Evolutionary conservation across 2,329 filamentous ascomycete species (phyloP).

Genomic region (Penicillium sp.): DNA sequence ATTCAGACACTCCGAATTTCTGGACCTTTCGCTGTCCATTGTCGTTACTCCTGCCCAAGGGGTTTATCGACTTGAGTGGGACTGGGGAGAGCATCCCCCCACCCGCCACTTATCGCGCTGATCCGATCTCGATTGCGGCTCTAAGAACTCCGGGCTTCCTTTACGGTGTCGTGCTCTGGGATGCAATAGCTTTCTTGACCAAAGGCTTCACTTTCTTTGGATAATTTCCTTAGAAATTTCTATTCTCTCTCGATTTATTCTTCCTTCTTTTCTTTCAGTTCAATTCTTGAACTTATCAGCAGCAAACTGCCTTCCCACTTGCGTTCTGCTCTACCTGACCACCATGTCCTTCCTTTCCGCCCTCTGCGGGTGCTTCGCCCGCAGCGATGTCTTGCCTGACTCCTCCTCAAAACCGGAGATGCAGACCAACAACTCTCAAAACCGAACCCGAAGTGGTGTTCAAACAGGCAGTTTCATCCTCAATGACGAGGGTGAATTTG

Average conservation of each 20-base stretch:
- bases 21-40: conserved; percentile 8
- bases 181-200: background rate
- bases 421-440: conserved; percentile 16
- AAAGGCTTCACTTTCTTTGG: background rate
- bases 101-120: conserved; percentile 9
- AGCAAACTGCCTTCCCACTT: background rate
- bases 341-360: conserved; percentile 33
- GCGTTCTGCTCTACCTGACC: background rate
- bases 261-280: background rate
- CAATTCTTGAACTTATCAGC: background rate
- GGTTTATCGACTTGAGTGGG: conserved; percentile 19
- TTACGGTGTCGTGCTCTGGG: background rate
- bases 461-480: conserved; percentile 33
- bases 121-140: conserved; percentile 11
- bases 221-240: background rate
- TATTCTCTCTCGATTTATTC: background rate
- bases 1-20: background rate
- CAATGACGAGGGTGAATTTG: conserved; percentile 26
- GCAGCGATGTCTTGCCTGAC: conserved; percentile 18
- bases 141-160: background rate
- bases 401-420: conserved; percentile 20
- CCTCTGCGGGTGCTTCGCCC: conserved; percentile 36
- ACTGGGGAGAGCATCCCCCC: conserved; percentile 18
- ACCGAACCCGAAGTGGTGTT: conserved; percentile 17
- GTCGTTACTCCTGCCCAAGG: conserved; percentile 6